A percentile compares a stretch with the other conserved stretches of the same genome.
These are phyloP conservation scores for Colletotrichum simmondsii DNA, from an alignment of 2,329 filamentous ascomycete genomes.

Conservation along the genomic window DNA sequence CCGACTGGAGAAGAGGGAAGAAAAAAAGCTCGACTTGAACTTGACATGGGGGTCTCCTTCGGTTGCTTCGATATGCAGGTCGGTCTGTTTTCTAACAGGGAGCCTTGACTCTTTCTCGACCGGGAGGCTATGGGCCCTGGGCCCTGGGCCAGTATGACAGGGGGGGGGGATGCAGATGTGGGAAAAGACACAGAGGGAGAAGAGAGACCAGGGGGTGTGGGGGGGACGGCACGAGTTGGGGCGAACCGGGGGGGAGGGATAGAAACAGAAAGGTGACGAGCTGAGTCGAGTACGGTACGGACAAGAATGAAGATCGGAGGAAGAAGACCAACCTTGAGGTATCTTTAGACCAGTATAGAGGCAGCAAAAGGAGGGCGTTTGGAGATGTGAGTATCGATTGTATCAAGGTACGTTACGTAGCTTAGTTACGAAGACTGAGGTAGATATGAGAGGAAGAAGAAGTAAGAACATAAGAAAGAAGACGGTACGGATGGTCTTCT, in stretches of 20 bases:
- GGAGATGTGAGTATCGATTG: not conserved
- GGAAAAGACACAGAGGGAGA: slow-evolving; percentile 6
- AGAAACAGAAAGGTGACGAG: slow-evolving; percentile 19
- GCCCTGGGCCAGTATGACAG: slow-evolving; percentile 38
- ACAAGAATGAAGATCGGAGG: not conserved
- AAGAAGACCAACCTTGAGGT: not conserved
- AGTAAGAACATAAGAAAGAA: not conserved
- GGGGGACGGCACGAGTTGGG: slow-evolving; percentile 30
- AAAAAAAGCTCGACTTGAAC: slow-evolving; percentile 32
- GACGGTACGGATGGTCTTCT: too few relatives aligned
- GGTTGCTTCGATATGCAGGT: slow-evolving; percentile 29
- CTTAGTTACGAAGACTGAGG: not conserved
- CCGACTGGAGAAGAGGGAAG: slow-evolving; percentile 27
- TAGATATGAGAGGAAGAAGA: not conserved
- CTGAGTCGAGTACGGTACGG: not conserved
- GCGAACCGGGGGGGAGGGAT: slow-evolving; percentile 16
- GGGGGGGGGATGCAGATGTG: slow-evolving; percentile 41
- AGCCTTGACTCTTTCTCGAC: slow-evolving; percentile 28
- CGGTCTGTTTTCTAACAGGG: slow-evolving; percentile 34
- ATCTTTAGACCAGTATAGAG: not conserved
- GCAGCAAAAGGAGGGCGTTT: not conserved
- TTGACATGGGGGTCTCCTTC: slow-evolving; percentile 26
- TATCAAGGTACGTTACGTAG: not conserved
- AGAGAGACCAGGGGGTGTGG: slow-evolving; percentile 17
- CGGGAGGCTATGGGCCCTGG: slow-evolving; percentile 28